Conservation (phyloP, 2,329 filamentous ascomycete genomes). For the Aspergillus latus region DNA sequence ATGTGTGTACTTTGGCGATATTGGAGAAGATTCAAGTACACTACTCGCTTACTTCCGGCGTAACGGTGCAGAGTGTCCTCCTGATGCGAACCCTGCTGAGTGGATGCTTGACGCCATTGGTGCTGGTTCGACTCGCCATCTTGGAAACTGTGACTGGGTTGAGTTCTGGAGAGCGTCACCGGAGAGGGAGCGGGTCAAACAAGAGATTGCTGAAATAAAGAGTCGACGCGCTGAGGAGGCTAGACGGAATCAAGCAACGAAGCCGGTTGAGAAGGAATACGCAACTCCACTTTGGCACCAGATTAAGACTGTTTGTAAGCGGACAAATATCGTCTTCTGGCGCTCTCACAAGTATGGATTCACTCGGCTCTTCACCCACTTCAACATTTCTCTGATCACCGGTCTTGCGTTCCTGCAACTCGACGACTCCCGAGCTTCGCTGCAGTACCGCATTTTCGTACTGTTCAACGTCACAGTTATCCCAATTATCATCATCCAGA, state of each 20-base stretch:
- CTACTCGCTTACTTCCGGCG: constrained; percentile 53
- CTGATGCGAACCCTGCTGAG: constrained; percentile 55
- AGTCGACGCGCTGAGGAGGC: constrained; percentile 55
- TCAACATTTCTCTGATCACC: constrained; percentile 73
- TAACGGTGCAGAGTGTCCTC: constrained; percentile 53
- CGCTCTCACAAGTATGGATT: constrained; percentile 85
- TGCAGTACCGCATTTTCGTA: constrained; percentile 85
- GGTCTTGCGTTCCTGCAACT: constrained; percentile 79
- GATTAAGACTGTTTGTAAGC: constrained; percentile 69
- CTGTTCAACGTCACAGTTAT: constrained; percentile 85
- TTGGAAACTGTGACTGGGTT: constrained; percentile 75
- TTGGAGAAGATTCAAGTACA: constrained; percentile 1
- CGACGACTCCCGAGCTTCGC: constrained; percentile 69
- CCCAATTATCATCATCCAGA: constrained; percentile 76
- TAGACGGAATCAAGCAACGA: constrained; percentile 35
- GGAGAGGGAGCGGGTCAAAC: constrained; percentile 68
- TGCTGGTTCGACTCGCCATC: constrained; percentile 68
- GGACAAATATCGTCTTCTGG: constrained; percentile 80
- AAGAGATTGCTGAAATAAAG: constrained; percentile 67
- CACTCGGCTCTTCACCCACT: constrained; percentile 80
- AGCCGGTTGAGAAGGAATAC: constrained; percentile 68
- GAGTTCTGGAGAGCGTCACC: constrained; percentile 75
- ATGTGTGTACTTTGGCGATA: constrained; percentile 41
- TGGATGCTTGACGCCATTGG: constrained; percentile 62
- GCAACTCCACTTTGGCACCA: constrained; percentile 79